These are phyloP conservation scores for Ailanthus altissimus DNA, from an alignment of 345 rosid species.

Conservation along the genomic window DNA sequence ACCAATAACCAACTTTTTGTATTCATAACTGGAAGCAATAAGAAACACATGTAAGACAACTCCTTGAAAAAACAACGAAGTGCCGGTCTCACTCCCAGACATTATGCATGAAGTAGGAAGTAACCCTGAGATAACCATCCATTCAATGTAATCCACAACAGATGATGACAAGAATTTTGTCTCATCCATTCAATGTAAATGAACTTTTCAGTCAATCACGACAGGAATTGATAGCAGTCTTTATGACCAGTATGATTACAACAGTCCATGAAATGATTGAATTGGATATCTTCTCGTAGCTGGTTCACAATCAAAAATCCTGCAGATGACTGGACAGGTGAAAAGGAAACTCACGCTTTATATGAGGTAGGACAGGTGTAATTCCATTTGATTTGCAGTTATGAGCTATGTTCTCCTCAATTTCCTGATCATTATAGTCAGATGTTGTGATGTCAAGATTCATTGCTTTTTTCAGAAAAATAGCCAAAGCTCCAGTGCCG, in stretches of 20 bases:
- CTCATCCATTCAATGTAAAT: not conserved
- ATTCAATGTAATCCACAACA: not conserved
- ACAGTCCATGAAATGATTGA: not conserved
- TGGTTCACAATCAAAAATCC: no score
- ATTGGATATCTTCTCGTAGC: not conserved
- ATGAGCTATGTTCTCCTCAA: conserved; percentile 85
- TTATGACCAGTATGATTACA: not conserved
- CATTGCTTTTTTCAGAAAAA: conserved; percentile 65
- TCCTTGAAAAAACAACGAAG: not conserved
- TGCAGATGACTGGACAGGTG: not conserved
- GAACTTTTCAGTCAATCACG: not conserved
- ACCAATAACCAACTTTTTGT: not conserved
- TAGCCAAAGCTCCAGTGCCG: conserved; percentile 95
- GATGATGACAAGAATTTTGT: not conserved
- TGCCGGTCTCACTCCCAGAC: not conserved
- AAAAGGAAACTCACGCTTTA: conserved; percentile 66
- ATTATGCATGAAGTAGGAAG: not conserved
- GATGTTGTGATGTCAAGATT: conserved; percentile 84
- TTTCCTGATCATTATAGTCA: conserved; percentile 81
- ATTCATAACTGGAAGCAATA: not conserved
- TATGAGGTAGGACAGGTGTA: conserved; percentile 71
- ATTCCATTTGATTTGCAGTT: conserved; percentile 77
- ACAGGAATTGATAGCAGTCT: not conserved
- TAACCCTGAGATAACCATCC: not conserved
- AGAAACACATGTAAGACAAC: not conserved